Evolutionary conservation across 345 rosid species (phyloP).

Genomic region (Aquilaria yunnanensis): DNA sequence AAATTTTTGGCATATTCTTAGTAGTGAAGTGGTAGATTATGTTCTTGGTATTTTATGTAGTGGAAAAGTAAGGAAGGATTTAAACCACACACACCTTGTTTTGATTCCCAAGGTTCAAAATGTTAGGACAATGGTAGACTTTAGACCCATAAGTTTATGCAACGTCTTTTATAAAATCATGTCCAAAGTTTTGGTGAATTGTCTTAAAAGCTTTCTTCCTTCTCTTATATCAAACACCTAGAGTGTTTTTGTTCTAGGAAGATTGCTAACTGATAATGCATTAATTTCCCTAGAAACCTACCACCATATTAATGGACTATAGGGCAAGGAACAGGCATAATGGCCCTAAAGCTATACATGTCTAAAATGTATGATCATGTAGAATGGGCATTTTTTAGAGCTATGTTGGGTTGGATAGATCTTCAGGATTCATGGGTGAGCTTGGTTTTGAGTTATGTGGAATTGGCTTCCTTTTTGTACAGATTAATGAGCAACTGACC

Average conservation of each 20-base stretch:
- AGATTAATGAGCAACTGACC: background rate
- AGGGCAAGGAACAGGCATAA: background rate
- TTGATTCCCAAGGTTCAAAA: background rate
- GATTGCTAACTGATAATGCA: background rate
- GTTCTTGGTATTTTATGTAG: background rate
- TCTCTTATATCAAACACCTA: background rate
- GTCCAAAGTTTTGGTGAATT: too few relatives aligned
- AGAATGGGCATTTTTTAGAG: background rate
- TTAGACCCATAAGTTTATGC: background rate
- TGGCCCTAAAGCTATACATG: background rate
- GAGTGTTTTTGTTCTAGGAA: background rate
- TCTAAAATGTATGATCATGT: background rate
- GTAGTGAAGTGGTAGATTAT: background rate
- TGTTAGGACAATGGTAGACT: too few relatives aligned
- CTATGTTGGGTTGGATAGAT: background rate
- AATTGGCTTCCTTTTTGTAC: background rate
- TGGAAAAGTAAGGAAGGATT: background rate
- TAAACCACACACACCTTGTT: background rate
- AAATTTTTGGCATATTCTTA: background rate
- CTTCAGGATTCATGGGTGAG: background rate
- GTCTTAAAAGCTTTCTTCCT: too few relatives aligned
- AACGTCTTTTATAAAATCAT: background rate
- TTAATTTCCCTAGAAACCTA: background rate
- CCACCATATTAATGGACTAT: background rate
- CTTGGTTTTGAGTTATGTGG: background rate